phyloP scores from a whole-genome alignment of 1,139 yeast genomes.

The Candida tropicalis region DNA sequence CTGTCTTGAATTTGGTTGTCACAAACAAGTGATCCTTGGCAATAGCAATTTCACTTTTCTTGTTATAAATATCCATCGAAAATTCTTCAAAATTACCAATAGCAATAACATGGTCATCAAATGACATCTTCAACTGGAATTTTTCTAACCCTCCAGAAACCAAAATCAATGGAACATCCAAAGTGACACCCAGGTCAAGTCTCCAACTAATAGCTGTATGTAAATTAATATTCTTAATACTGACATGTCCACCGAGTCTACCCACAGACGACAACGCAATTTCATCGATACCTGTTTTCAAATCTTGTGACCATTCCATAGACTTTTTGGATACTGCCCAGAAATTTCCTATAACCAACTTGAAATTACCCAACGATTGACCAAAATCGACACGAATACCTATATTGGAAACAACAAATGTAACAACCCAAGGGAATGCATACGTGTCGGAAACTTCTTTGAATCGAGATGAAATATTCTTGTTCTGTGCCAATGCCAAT shows the following conservation, averaged over 20 bases:
- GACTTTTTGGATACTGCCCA: conserved; percentile 76
- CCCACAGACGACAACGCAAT: conserved; percentile 66
- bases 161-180: conserved; percentile 69
- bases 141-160: conserved; percentile 59
- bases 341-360: conserved; percentile 54
- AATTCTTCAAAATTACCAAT: conserved; percentile 56
- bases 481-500: conserved; percentile 31
- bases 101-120: conserved; percentile 85
- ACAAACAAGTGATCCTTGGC: conserved; percentile 67
- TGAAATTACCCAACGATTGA: conserved; percentile 72
- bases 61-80: conserved; percentile 67
- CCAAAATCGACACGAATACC: conserved; percentile 74
- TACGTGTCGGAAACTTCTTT: conserved; percentile 64
- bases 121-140: conserved; percentile 62
- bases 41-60: conserved; percentile 49
- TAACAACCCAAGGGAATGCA: conserved; percentile 77
- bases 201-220: conserved; percentile 78
- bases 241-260: conserved; percentile 73
- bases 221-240: conserved; percentile 50
- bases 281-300: conserved; percentile 61
- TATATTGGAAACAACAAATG: conserved; percentile 56
- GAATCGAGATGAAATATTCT: conserved; percentile 53
- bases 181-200: conserved; percentile 37
- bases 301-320: conserved; percentile 70
- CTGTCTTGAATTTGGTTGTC: conserved; percentile 53